Evolutionary conservation across 352 stramenopile genomes (phyloP).

Genomic region (Pythium vanterpoolii): DNA sequence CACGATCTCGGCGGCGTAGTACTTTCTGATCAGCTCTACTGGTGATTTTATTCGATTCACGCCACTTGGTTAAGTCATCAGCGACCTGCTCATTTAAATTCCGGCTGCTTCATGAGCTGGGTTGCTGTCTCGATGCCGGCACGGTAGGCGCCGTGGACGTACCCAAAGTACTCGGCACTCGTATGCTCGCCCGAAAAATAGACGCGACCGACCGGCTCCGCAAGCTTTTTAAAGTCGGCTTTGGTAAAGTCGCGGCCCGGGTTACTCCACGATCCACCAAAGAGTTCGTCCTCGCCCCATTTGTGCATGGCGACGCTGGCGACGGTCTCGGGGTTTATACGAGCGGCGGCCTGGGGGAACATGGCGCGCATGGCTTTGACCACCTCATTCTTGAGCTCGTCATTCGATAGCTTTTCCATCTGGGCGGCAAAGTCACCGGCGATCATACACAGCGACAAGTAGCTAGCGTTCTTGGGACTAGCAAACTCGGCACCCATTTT

Average conservation of each 20-base stretch:
- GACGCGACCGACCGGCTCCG: constrained; percentile 5
- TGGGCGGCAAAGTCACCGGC: background rate
- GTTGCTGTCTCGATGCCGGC: constrained; percentile 1
- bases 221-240: constrained; percentile 6
- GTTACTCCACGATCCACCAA: constrained; percentile 12
- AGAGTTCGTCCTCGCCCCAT: constrained; percentile 9
- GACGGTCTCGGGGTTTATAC: constrained; percentile 5
- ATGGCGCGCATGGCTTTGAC: constrained; percentile 9
- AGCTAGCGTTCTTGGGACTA: background rate
- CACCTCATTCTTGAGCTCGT: constrained; percentile 11
- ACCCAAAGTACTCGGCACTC: constrained; percentile 13
- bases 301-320: constrained; percentile 8
- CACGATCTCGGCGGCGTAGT: no score
- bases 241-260: background rate
- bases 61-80: background rate
- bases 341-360: constrained; percentile 1
- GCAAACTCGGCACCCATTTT: background rate
- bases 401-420: background rate
- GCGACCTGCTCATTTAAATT: background rate
- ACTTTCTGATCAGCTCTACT: background rate
- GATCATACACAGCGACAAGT: background rate
- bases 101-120: constrained; percentile 1
- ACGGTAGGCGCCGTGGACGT: constrained; percentile 11
- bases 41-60: background rate
- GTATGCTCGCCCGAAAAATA: constrained; percentile 16